Conservation (phyloP, 495 filamentous ascomycete species). For the Barbatosphaeria neglecta region DNA sequence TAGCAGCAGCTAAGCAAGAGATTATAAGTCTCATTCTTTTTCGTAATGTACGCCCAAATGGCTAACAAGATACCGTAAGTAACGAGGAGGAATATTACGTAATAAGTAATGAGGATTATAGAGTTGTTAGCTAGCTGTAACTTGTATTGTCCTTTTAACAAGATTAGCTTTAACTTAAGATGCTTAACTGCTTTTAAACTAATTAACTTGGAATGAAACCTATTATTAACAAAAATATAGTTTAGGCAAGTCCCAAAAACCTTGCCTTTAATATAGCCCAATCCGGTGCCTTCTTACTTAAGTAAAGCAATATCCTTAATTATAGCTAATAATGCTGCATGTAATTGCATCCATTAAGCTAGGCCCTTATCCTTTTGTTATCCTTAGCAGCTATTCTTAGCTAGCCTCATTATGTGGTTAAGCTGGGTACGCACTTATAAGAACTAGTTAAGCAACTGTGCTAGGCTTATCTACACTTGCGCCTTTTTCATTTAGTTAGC, state of each 20-base stretch:
- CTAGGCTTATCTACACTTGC: too few relatives aligned
- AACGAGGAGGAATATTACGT: background rate
- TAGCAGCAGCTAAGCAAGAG: background rate
- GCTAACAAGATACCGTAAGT: background rate
- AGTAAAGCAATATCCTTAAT: background rate
- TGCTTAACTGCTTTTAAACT: background rate
- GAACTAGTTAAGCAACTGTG: background rate
- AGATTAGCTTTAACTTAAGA: background rate
- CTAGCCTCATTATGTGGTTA: too few relatives aligned
- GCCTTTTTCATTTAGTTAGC: too few relatives aligned
- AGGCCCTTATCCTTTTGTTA: background rate
- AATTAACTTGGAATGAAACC: background rate
- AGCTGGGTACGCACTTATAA: background rate
- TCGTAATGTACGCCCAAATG: background rate
- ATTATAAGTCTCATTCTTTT: background rate
- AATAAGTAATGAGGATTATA: background rate
- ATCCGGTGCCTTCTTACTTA: background rate
- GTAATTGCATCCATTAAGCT: background rate
- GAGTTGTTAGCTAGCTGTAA: background rate
- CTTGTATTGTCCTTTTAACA: background rate
- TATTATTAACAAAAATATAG: background rate
- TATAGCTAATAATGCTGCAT: background rate
- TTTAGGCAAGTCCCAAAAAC: background rate
- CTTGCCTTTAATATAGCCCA: background rate
- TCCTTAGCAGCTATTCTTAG: background rate